A percentile compares a stretch with the other conserved stretches of the same genome.
Evolutionary conservation across 495 filamentous ascomycete genomes (phyloP).

Genomic region (Aspergillus panamensis): DNA sequence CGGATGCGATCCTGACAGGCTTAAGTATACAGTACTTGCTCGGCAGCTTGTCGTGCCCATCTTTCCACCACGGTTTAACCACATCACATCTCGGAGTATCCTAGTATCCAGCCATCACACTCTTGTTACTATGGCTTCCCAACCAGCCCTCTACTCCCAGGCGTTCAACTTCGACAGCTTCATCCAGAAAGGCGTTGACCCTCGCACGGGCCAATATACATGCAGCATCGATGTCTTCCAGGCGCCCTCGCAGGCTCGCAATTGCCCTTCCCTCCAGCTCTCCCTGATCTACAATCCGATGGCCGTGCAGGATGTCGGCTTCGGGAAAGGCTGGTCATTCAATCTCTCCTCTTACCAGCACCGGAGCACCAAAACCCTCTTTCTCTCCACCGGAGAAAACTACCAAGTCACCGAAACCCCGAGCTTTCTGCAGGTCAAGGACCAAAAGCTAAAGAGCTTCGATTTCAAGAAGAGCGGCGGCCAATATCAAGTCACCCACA

Average conservation of each 20-base stretch:
- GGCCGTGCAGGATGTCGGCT: not conserved
- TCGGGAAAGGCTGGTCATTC: constrained; percentile 13
- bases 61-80: too few relatives aligned
- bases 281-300: constrained; percentile 7
- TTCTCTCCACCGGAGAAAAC: constrained; percentile 8
- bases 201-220: constrained; percentile 15
- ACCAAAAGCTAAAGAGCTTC: constrained; percentile 17
- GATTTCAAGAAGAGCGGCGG: not conserved
- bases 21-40: too few relatives aligned
- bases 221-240: constrained; percentile 7
- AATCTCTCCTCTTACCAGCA: constrained; percentile 9
- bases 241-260: not conserved
- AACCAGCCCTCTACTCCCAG: constrained; percentile 10
- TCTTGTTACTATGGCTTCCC: too few relatives aligned
- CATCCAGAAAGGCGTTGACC: constrained; percentile 14
- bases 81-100: too few relatives aligned
- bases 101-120: too few relatives aligned
- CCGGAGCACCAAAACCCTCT: not conserved
- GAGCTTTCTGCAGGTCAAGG: not conserved
- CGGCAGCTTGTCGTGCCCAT: too few relatives aligned
- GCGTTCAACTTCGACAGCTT: constrained; percentile 8
- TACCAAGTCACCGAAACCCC: constrained; percentile 4
- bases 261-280: constrained; percentile 9
- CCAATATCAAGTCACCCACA: not conserved
- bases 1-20: too few relatives aligned